phyloP scores from a whole-genome alignment of 2,329 filamentous ascomycete genomes.

The Colletotrichum sp. region DNA sequence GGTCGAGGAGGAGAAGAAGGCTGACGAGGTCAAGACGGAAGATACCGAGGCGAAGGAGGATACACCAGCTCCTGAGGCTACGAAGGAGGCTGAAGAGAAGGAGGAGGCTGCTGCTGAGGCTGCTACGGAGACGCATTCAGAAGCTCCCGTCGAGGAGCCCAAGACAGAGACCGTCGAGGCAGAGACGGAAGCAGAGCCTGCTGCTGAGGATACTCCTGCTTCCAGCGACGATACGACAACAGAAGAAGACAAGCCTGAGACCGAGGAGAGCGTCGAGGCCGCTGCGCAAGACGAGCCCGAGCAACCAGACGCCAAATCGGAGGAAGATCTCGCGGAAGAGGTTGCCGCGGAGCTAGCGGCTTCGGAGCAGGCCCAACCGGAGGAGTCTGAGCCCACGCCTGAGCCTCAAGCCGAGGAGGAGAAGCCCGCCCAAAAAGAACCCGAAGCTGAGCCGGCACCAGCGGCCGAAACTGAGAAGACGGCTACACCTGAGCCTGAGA shows the following conservation, averaged over 20 bases:
- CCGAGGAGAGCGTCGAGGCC: background rate
- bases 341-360: background rate
- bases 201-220: fast-evolving
- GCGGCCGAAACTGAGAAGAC: background rate
- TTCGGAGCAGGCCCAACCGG: background rate
- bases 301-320: background rate
- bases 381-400: background rate
- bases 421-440: background rate
- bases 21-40: slow-evolving; percentile 20
- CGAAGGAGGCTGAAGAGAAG: background rate
- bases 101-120: background rate
- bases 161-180: background rate
- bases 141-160: background rate
- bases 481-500: background rate
- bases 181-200: background rate
- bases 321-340: background rate
- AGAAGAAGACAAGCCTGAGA: background rate
- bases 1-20: slow-evolving; percentile 21
- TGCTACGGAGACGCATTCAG: background rate
- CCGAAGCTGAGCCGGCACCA: background rate
- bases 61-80: background rate
- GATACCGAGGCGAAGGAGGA: background rate
- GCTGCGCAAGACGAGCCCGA: background rate
- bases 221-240: background rate
- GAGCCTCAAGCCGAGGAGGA: background rate